Conservation (phyloP, 768 basidiomycete genomes). For the Lepiota subincarnata region DNA sequence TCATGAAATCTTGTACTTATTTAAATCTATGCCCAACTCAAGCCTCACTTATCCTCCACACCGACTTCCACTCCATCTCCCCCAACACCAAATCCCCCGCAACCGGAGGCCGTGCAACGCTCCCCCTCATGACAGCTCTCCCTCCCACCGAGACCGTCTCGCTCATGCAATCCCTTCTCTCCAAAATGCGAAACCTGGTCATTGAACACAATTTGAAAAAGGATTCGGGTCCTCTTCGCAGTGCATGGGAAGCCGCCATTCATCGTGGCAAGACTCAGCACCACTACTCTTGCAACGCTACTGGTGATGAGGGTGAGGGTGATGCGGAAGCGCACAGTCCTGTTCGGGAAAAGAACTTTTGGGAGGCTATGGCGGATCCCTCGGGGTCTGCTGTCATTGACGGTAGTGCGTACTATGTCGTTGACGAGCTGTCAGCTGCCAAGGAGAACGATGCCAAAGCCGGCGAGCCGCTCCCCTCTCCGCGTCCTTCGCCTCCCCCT, state of each 20-base stretch:
- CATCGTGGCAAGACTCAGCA: slow-evolving; percentile 9
- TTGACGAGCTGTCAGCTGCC: not conserved
- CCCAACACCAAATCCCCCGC: slow-evolving; percentile 24
- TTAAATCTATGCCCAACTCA: too few species aligned
- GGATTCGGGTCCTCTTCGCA: slow-evolving; percentile 51
- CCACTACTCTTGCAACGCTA: not conserved
- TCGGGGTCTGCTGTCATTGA: slow-evolving; percentile 4
- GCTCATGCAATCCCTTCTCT: slow-evolving; percentile 37
- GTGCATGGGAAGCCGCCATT: slow-evolving; percentile 47
- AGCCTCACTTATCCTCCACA: slow-evolving; percentile 53
- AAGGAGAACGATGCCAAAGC: not conserved
- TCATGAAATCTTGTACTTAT: not conserved
- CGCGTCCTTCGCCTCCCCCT: slow-evolving; percentile 9
- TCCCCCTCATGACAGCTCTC: slow-evolving; percentile 35
- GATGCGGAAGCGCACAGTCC: not conserved
- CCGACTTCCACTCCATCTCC: slow-evolving; percentile 50
- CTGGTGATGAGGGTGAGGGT: too few species aligned
- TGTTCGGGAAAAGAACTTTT: slow-evolving; percentile 14
- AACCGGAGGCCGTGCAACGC: slow-evolving; percentile 24
- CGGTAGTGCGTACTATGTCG: slow-evolving; percentile 9
- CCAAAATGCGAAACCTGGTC: slow-evolving; percentile 63
- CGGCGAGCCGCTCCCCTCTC: slow-evolving; percentile 4
- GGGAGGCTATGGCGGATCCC: slow-evolving; percentile 12
- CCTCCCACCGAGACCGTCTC: slow-evolving; percentile 24
- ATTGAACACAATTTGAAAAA: slow-evolving; percentile 61